Evolutionary conservation across 2,329 filamentous ascomycete genomes (phyloP).

Genomic region (Cercospora sesami): DNA sequence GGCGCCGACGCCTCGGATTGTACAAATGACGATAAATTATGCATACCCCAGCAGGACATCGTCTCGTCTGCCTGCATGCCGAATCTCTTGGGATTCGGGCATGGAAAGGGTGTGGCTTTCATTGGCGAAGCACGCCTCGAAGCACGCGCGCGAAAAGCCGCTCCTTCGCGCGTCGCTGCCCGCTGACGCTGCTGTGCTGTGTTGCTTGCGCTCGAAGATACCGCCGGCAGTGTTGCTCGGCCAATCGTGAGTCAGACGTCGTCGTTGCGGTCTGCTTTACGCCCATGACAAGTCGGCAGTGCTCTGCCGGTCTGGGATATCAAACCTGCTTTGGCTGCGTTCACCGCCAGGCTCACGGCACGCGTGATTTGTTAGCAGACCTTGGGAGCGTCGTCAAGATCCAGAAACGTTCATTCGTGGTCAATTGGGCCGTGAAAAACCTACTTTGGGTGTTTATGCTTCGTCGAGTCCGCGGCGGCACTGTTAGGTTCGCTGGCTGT

Average conservation of each 20-base stretch:
- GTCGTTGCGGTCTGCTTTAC: conserved; percentile 5
- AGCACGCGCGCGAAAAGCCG: background rate
- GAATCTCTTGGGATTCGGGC: conserved; percentile 4
- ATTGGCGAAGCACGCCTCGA: conserved; percentile 8
- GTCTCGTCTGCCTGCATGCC: conserved; percentile 16
- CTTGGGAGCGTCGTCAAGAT: background rate
- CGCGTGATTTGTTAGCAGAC: conserved; percentile 2
- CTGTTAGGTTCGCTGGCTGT: conserved; percentile 6
- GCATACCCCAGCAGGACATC: conserved; percentile 4
- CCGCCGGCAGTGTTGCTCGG: background rate
- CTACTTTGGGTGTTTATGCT: background rate
- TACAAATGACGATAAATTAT: background rate
- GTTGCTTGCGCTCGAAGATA: background rate
- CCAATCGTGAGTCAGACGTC: conserved; percentile 4
- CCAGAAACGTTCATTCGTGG: background rate
- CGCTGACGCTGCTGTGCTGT: background rate
- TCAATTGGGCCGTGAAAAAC: conserved; percentile 4
- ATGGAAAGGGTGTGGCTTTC: conserved; percentile 1
- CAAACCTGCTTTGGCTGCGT: conserved; percentile 1
- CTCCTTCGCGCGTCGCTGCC: background rate
- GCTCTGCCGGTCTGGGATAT: conserved; percentile 3
- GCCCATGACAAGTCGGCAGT: conserved; percentile 5
- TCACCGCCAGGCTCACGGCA: conserved; percentile 3
- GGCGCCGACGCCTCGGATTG: background rate
- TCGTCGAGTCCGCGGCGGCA: background rate